Percentiles rank a stretch among this genome's conserved stretches.
Evolutionary conservation across 1,284 basidiomycete genomes (phyloP).

Genomic region (Heterobasidion parviporum): DNA sequence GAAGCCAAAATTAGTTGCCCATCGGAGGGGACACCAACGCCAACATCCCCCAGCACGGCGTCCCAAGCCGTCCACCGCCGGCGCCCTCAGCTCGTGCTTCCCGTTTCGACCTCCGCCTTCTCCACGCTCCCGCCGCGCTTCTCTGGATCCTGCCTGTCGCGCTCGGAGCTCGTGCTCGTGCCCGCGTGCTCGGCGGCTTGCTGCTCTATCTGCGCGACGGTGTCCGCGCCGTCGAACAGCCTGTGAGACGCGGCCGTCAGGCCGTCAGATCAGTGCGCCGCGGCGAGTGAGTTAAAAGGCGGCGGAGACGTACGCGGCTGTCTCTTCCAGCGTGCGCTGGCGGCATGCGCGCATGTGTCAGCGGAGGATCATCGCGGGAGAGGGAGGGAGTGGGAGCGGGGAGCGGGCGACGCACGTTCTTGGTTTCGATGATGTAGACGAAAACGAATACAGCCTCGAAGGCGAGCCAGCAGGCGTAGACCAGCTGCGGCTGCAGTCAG

Average conservation of each 20-base stretch:
- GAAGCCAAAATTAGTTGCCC: too few relatives aligned
- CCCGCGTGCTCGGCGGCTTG: background rate
- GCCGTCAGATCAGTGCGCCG: too few relatives aligned
- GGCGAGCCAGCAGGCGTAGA: conserved; percentile 61
- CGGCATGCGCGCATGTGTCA: background rate
- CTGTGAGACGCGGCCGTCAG: conserved; percentile 5
- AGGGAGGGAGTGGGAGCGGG: background rate
- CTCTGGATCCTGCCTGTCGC: background rate
- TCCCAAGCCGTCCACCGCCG: too few relatives aligned
- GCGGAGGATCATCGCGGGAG: background rate
- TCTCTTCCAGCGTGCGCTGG: conserved; percentile 23
- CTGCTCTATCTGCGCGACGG: conserved; percentile 6
- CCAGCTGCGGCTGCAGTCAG: conserved; percentile 28
- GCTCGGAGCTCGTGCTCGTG: background rate
- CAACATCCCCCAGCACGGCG: too few relatives aligned
- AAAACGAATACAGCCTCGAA: conserved; percentile 58
- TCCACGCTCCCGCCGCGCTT: background rate
- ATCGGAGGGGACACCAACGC: too few relatives aligned
- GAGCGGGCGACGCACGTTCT: conserved; percentile 16
- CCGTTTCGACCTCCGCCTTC: background rate
- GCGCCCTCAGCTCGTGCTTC: background rate
- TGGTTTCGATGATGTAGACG: conserved; percentile 66
- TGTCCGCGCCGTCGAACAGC: conserved; percentile 23
- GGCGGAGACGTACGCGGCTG: conserved; percentile 17
- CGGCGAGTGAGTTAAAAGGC: background rate